Percentiles rank a stretch among this genome's conserved stretches.
These are phyloP conservation scores for Trypanosoma grayi DNA, from an alignment of 208 protist species.

Conservation along the genomic window DNA sequence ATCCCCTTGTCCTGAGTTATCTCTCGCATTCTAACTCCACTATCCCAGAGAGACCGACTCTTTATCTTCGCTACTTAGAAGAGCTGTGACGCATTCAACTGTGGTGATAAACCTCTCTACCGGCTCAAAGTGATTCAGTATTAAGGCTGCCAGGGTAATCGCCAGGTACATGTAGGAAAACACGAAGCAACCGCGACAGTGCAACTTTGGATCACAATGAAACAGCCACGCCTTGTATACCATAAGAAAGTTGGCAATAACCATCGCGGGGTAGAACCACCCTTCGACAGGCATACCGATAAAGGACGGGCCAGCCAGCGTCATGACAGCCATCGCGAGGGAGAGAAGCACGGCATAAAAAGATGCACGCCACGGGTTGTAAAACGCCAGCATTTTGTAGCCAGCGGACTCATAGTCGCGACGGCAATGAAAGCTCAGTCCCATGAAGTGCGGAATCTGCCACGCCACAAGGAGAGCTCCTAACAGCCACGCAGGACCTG, in stretches of 20 bases:
- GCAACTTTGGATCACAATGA: slow-evolving; percentile 58
- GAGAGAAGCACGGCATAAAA: slow-evolving; percentile 83
- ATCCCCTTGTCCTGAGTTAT: too few relatives aligned
- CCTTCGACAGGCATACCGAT: slow-evolving; percentile 55
- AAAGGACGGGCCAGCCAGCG: slow-evolving; percentile 43
- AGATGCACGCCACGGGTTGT: slow-evolving; percentile 81
- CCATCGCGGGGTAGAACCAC: slow-evolving; percentile 73
- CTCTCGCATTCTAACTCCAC: too few relatives aligned
- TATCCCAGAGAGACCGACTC: too few relatives aligned
- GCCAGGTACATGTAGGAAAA: slow-evolving; percentile 88
- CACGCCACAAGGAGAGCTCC: slow-evolving; percentile 80
- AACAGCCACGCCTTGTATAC: slow-evolving; percentile 87
- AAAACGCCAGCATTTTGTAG: slow-evolving; percentile 91
- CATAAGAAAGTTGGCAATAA: slow-evolving; percentile 64
- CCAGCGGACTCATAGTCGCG: slow-evolving; percentile 88
- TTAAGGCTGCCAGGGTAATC: slow-evolving; percentile 66
- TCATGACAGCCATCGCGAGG: slow-evolving; percentile 63
- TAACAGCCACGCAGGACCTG: slow-evolving; percentile 63
- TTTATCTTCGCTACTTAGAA: neutral
- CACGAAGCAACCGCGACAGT: slow-evolving; percentile 89
- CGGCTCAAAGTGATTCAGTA: slow-evolving; percentile 79
- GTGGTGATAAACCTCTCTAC: slow-evolving; percentile 29
- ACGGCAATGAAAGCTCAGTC: slow-evolving; percentile 85
- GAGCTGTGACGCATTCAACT: slow-evolving; percentile 16
- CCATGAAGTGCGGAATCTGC: slow-evolving; percentile 93